Evolutionary conservation across 192 early-diverging fungal species (phyloP).

Genomic region (Chytriomyces confervae): DNA sequence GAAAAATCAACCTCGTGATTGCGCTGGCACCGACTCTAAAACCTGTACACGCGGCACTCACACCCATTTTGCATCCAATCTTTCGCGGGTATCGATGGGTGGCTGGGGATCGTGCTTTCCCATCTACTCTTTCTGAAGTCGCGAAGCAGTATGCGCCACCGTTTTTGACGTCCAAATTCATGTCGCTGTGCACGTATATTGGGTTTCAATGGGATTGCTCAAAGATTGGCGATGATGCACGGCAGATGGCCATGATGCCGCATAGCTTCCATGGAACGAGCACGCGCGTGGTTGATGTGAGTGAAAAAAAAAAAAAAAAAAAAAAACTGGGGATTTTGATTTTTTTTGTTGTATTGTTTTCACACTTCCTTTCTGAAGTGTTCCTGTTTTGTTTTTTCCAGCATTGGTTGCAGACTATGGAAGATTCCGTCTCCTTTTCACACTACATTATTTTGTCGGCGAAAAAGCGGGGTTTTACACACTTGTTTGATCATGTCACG

Average conservation of each 20-base stretch:
- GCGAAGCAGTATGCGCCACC: not conserved
- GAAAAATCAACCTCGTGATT: conserved; percentile 77
- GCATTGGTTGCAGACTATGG: conserved; percentile 37
- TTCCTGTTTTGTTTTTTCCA: not conserved
- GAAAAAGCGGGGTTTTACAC: not conserved
- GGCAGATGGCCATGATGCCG: conserved; percentile 5
- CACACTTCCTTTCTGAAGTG: not conserved
- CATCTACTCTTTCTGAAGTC: not conserved
- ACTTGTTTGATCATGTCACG: not conserved
- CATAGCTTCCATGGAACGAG: conserved; percentile 20
- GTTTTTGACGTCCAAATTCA: not conserved
- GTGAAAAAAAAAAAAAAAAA: not conserved
- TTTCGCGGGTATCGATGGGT: not conserved
- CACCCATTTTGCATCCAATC: not conserved
- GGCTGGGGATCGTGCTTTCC: not conserved
- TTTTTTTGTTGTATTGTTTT: not conserved
- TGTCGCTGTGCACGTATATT: not conserved
- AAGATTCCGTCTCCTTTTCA: conserved; percentile 5
- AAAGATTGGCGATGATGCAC: not conserved
- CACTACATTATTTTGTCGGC: not conserved
- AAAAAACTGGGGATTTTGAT: not conserved
- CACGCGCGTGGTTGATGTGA: not conserved
- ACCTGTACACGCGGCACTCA: not conserved
- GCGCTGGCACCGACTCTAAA: conserved; percentile 75
- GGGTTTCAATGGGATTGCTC: conserved; percentile 18